These are phyloP conservation scores for Lasiodiplodia citricola DNA, from an alignment of 2,329 filamentous ascomycete species.

Conservation along the genomic window DNA sequence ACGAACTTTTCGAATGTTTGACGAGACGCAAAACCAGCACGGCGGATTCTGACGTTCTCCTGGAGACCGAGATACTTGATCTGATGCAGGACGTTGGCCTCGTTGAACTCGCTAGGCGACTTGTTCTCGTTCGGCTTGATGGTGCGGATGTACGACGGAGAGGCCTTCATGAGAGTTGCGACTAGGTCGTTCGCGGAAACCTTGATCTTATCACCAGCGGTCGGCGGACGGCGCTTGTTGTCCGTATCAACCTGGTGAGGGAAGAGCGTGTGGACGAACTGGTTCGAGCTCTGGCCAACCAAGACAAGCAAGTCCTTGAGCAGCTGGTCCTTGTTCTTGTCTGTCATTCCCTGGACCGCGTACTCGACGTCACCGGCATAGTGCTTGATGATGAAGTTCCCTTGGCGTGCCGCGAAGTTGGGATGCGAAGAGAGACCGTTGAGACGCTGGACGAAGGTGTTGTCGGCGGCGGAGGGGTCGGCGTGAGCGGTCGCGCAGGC, in stretches of 20 bases:
- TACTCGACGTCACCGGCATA: slow-evolving; percentile 98
- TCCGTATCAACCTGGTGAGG: slow-evolving; percentile 93
- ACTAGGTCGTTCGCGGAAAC: slow-evolving; percentile 93
- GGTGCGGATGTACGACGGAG: slow-evolving; percentile 96
- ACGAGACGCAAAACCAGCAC: slow-evolving; percentile 95
- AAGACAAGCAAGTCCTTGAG: slow-evolving; percentile 92
- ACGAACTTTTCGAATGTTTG: slow-evolving; percentile 98
- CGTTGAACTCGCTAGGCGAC: slow-evolving; percentile 90
- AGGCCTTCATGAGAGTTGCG: slow-evolving; percentile 93
- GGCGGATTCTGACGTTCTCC: slow-evolving; percentile 96
- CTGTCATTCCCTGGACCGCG: slow-evolving; percentile 93
- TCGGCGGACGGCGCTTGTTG: slow-evolving; percentile 91
- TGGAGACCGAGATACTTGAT: slow-evolving; percentile 99
- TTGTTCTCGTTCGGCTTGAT: slow-evolving; percentile 99
- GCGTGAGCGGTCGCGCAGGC: slow-evolving; percentile 98
- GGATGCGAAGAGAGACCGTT: slow-evolving; percentile 86
- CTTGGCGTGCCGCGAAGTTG: slow-evolving; percentile 89
- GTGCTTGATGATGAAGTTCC: slow-evolving; percentile 98
- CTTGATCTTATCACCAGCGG: slow-evolving; percentile 95
- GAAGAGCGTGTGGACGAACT: slow-evolving; percentile 87
- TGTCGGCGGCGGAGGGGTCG: slow-evolving; percentile 90
- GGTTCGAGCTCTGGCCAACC: slow-evolving; percentile 81
- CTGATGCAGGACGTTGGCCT: slow-evolving; percentile 91
- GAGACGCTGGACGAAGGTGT: slow-evolving; percentile 92
- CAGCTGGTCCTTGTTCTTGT: slow-evolving; percentile 99